Evolutionary conservation across 2,329 filamentous ascomycete genomes (phyloP).

Genomic region (Colletotrichum musicola): DNA sequence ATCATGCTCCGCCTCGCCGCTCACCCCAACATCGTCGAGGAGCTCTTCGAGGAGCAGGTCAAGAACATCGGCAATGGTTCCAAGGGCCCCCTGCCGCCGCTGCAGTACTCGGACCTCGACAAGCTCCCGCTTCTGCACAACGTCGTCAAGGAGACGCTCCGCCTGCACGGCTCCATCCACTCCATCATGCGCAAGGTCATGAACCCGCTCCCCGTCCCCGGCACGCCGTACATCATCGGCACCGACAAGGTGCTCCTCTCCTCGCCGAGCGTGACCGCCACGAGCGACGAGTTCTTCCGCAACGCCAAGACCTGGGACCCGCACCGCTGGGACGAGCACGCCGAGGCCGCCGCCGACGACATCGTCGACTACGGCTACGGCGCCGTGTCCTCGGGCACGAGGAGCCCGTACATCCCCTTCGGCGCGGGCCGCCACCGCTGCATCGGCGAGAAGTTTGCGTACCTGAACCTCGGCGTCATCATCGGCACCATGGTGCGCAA

Average conservation of each 20-base stretch:
- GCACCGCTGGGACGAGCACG: conserved; percentile 85
- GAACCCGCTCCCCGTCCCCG: conserved; percentile 84
- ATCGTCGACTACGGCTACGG: conserved; percentile 96
- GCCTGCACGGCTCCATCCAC: conserved; percentile 92
- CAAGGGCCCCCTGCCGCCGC: conserved; percentile 66
- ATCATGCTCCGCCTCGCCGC: conserved; percentile 85
- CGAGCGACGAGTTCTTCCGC: conserved; percentile 81
- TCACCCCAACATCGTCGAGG: conserved; percentile 81
- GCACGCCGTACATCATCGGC: conserved; percentile 86
- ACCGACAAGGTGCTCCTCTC: conserved; percentile 84
- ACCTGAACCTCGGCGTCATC: conserved; percentile 91
- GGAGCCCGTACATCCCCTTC: conserved; percentile 92
- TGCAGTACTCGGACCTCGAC: conserved; percentile 82
- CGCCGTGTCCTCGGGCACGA: conserved; percentile 89
- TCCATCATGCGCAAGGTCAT: conserved; percentile 95
- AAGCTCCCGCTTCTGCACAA: conserved; percentile 85
- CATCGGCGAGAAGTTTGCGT: conserved; percentile 97
- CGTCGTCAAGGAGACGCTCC: conserved; percentile 91
- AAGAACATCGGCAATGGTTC: conserved; percentile 75
- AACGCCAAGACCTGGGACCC: conserved; percentile 88
- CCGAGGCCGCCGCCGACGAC: conserved; percentile 70
- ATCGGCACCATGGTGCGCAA: conserved; percentile 79
- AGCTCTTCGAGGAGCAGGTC: conserved; percentile 86
- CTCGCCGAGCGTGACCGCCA: conserved; percentile 84
- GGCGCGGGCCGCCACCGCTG: conserved; percentile 93